These are phyloP conservation scores for Candida manassasensis DNA, from an alignment of 805 yeast species.

Conservation along the genomic window DNA sequence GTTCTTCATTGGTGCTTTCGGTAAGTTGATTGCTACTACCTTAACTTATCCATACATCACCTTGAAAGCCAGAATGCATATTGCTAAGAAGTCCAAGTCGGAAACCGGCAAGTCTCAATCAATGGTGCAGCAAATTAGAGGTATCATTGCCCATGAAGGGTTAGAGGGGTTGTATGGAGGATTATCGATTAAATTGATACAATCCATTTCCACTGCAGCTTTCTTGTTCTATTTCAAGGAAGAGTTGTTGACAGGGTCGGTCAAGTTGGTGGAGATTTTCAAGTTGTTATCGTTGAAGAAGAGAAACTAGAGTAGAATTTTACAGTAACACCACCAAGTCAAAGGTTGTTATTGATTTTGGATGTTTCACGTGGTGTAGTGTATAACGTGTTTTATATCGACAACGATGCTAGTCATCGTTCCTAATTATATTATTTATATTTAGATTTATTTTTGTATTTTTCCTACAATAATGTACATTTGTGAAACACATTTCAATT, in stretches of 20 bases:
- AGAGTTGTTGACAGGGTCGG: constrained; percentile 61
- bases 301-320: no score
- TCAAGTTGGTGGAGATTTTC: constrained; percentile 46
- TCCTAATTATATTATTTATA: no score
- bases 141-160: constrained; percentile 69
- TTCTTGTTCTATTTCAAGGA: constrained; percentile 88
- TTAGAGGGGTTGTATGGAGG: constrained; percentile 77
- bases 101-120: constrained; percentile 26
- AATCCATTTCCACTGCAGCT: constrained; percentile 84
- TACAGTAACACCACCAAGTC: no score
- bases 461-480: no score
- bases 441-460: no score
- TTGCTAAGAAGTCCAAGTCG: constrained; percentile 37
- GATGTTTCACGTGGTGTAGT: no score
- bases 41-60: constrained; percentile 91
- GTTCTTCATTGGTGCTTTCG: constrained; percentile 81
- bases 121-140: constrained; percentile 48
- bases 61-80: constrained; percentile 82
- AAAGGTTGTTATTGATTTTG: no score
- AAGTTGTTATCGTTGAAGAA: constrained; percentile 19
- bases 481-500: no score
- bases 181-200: constrained; percentile 70
- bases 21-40: constrained; percentile 84
- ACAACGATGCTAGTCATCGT: no score
- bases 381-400: no score